These are phyloP conservation scores for Kluyveromyces marxianus DNA, from an alignment of 1,139 yeast species.

Conservation along the genomic window DNA sequence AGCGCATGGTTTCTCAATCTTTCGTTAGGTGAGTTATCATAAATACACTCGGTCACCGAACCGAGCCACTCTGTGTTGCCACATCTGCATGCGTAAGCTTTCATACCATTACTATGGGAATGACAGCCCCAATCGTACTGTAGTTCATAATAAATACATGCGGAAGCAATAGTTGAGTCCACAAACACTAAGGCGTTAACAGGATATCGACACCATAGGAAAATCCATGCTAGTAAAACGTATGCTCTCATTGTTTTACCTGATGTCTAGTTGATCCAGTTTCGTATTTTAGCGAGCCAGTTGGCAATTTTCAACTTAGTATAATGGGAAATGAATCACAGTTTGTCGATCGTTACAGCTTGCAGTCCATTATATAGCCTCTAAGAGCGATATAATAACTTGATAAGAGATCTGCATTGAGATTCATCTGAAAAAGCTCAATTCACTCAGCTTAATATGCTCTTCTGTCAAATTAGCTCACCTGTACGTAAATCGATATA, in stretches of 20 bases:
- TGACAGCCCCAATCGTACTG: conserved; percentile 37
- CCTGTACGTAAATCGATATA: neutral
- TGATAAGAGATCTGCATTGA: no score
- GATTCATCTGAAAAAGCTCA: no score
- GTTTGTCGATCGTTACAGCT: no score
- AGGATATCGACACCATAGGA: neutral
- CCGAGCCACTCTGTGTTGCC: conserved; percentile 36
- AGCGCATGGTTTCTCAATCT: conserved; percentile 32
- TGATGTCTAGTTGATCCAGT: neutral
- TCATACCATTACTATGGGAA: conserved; percentile 28
- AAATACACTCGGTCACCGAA: conserved; percentile 34
- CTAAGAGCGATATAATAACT: no score
- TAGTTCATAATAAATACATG: conserved; percentile 35
- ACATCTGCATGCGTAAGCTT: conserved; percentile 34
- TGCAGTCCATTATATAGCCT: no score
- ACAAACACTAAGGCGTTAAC: conserved; percentile 15
- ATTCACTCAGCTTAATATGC: neutral
- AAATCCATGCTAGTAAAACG: neutral
- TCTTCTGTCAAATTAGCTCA: neutral
- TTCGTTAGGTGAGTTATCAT: conserved; percentile 22
- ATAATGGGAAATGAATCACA: no score
- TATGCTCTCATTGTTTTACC: neutral
- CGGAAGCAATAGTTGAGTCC: conserved; percentile 34
- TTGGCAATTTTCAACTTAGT: no score
- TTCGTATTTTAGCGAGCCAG: no score